Evolutionary conservation across 1,284 basidiomycete genomes (phyloP).

Genomic region (Ganoderma sinense): DNA sequence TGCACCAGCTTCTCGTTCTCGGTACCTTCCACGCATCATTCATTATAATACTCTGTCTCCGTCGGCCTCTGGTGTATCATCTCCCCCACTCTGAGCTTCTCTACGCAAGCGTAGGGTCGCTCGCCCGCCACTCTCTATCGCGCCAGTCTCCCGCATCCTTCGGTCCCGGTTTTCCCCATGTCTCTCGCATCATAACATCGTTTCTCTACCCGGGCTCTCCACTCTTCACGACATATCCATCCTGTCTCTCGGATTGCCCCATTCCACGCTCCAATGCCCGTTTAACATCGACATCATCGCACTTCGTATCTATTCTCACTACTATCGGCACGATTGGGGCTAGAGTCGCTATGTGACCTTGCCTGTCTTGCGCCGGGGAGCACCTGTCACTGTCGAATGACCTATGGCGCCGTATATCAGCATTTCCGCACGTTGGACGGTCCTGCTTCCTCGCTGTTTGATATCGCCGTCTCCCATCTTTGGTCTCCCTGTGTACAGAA

Average conservation of each 20-base stretch:
- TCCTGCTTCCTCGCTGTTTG: slow-evolving; percentile 30
- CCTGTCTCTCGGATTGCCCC: slow-evolving; percentile 53
- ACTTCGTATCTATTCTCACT: slow-evolving; percentile 43
- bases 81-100: slow-evolving; percentile 36
- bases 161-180: slow-evolving; percentile 33
- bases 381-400: slow-evolving; percentile 25
- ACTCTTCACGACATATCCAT: slow-evolving; percentile 66
- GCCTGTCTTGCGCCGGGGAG: slow-evolving; percentile 28
- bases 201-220: slow-evolving; percentile 43
- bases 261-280: slow-evolving; percentile 32
- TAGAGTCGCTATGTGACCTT: slow-evolving; percentile 25
- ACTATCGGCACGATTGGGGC: slow-evolving; percentile 30
- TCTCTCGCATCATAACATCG: slow-evolving; percentile 33
- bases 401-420: slow-evolving; percentile 30
- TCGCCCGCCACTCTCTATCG: slow-evolving; percentile 41
- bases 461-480: slow-evolving; percentile 30
- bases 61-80: slow-evolving; percentile 37
- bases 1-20: slow-evolving; percentile 27
- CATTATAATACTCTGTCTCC: slow-evolving; percentile 39
- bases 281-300: slow-evolving; percentile 38
- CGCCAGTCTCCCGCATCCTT: slow-evolving; percentile 36
- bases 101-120: slow-evolving; percentile 40
- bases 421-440: slow-evolving; percentile 35
- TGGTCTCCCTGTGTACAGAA: slow-evolving; percentile 41
- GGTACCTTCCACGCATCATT: slow-evolving; percentile 33